These are phyloP conservation scores for Globisporangium orthogonon DNA, from an alignment of 352 stramenopile species.

Conservation along the genomic window DNA sequence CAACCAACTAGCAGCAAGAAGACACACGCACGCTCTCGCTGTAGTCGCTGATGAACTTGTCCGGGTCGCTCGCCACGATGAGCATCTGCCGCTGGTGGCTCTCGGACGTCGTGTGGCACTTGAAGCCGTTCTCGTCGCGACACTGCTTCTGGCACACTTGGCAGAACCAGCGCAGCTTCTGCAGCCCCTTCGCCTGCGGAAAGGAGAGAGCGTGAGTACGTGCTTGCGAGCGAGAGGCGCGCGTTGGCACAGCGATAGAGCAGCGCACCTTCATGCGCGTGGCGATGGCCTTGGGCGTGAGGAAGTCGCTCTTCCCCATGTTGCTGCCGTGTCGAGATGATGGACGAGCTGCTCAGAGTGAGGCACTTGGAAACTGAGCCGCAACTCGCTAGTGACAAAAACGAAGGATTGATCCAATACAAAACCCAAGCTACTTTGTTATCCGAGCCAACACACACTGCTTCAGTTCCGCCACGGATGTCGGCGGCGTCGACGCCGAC, in stretches of 20 bases:
- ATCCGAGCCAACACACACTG: conserved; percentile 12
- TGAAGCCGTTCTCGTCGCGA: conserved; percentile 99
- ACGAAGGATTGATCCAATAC: not conserved
- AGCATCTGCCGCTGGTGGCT: conserved; percentile 98
- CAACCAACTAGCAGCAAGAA: not conserved
- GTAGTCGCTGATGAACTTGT: conserved; percentile 92
- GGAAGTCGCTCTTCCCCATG: conserved; percentile 85
- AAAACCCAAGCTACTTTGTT: not conserved
- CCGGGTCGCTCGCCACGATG: conserved; percentile 94
- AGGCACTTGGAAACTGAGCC: no score
- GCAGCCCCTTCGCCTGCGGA: conserved; percentile 90
- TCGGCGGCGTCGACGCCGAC: not conserved
- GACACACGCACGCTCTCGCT: conserved; percentile 42
- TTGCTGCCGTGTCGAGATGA: not conserved
- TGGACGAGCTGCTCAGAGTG: no score
- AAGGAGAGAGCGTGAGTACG: not conserved
- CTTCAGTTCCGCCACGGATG: conserved; percentile 26
- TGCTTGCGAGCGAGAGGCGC: not conserved
- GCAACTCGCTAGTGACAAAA: not conserved
- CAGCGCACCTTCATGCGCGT: conserved; percentile 78
- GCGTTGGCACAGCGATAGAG: not conserved
- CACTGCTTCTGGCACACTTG: conserved; percentile 99
- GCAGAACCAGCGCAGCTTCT: conserved; percentile 99
- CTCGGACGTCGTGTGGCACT: conserved; percentile 97
- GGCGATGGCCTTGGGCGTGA: conserved; percentile 81